phyloP scores from a whole-genome alignment of 345 rosid species.

The Gossypium anomalum region DNA sequence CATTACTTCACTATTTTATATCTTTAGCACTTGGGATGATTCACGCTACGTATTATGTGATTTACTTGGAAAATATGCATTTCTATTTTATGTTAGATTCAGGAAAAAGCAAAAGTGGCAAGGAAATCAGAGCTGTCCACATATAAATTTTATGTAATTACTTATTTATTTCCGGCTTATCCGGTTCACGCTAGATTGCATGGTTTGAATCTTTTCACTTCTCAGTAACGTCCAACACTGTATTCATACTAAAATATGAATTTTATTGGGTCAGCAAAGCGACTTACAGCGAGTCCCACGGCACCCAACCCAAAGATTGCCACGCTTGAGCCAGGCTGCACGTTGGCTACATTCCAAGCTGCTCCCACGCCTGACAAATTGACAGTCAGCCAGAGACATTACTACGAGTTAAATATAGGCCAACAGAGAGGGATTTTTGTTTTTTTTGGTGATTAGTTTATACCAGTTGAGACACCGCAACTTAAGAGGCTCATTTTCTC shows the following conservation, averaged over 20 bases:
- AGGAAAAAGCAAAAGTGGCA: background rate
- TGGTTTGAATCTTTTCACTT: background rate
- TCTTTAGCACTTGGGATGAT: background rate
- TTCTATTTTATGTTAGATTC: background rate
- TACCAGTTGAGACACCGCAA: constrained; percentile 56
- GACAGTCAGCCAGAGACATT: background rate
- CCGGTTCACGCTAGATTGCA: background rate
- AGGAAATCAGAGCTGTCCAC: background rate
- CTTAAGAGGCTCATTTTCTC: constrained; percentile 59
- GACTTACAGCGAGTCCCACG: constrained; percentile 68
- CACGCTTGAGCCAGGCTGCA: constrained; percentile 50
- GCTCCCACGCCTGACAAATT: constrained; percentile 56
- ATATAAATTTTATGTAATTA: too few relatives aligned
- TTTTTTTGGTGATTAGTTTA: background rate
- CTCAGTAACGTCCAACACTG: background rate
- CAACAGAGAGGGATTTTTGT: background rate
- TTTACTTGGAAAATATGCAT: background rate
- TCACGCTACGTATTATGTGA: background rate
- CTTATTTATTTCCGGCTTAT: background rate
- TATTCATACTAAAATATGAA: background rate
- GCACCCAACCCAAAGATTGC: constrained; percentile 70
- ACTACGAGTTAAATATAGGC: background rate
- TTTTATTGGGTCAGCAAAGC: background rate
- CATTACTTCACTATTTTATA: background rate
- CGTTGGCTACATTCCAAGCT: constrained; percentile 60